phyloP scores from a whole-genome alignment of 2,329 filamentous ascomycete genomes.

The Sporothrix luriei region DNA sequence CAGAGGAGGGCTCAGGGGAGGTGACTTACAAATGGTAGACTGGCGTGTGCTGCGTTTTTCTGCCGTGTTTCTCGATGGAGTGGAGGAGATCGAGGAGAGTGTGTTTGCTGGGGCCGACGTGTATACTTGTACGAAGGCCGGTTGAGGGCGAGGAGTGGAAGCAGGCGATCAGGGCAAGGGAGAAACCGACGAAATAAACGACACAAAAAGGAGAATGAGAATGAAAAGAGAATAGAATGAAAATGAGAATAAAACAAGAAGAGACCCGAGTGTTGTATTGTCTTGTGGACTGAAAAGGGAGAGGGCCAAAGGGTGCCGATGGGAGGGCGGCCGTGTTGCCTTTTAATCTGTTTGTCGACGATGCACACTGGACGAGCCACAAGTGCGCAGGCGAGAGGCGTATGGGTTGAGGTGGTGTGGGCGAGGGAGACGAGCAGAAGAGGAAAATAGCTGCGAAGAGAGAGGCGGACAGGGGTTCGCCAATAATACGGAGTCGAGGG shows the following conservation, averaged over 20 bases:
- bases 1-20: background rate
- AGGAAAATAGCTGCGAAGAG: background rate
- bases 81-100: background rate
- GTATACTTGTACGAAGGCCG: background rate
- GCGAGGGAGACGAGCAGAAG: background rate
- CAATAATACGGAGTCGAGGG: constrained; percentile 29
- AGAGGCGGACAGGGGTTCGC: constrained; percentile 7
- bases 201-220: background rate
- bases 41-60: background rate
- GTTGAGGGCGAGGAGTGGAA: background rate
- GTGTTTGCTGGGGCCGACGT: constrained; percentile 12
- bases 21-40: background rate
- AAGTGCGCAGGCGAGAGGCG: constrained; percentile 1
- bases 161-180: background rate
- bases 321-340: constrained; percentile 25
- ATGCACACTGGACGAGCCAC: constrained; percentile 1
- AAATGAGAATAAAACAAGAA: background rate
- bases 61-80: constrained; percentile 1
- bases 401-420: background rate
- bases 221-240: background rate
- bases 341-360: constrained; percentile 27
- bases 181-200: background rate
- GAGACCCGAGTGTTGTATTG: background rate
- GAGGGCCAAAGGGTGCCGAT: background rate
- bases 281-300: constrained; percentile 3